These are phyloP conservation scores for Suhomyces kunorum DNA, from an alignment of 1,139 yeast genomes.

Conservation along the genomic window DNA sequence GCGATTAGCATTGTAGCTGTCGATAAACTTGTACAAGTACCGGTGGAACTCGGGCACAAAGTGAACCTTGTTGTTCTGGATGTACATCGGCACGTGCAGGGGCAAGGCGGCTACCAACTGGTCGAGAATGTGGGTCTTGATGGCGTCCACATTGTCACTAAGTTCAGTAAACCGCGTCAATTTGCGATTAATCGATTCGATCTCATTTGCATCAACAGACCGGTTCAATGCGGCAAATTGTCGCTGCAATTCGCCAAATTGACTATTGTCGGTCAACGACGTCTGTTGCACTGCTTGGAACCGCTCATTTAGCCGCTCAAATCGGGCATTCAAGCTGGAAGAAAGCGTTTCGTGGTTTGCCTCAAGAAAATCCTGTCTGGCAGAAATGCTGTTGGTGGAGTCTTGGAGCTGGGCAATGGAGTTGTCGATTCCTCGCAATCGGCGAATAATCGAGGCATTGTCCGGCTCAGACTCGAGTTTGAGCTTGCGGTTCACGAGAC, in stretches of 20 bases:
- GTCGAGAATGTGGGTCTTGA: slow-evolving; percentile 25
- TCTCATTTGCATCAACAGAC: slow-evolving; percentile 16
- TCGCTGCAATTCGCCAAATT: slow-evolving; percentile 15
- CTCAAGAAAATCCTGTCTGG: slow-evolving; percentile 21
- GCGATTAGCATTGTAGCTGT: slow-evolving; percentile 26
- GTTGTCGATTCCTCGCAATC: background rate
- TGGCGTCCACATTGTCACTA: slow-evolving; percentile 21
- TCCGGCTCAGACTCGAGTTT: background rate
- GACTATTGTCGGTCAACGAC: slow-evolving; percentile 11
- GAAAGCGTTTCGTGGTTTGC: slow-evolving; percentile 20
- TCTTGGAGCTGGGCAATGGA: slow-evolving; percentile 15
- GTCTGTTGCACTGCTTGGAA: slow-evolving; percentile 20
- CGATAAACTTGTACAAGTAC: slow-evolving; percentile 38
- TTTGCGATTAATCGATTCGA: slow-evolving; percentile 24
- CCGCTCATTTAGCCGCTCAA: slow-evolving; percentile 21
- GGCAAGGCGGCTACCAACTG: slow-evolving; percentile 31
- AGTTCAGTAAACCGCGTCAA: slow-evolving; percentile 21
- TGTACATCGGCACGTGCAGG: slow-evolving; percentile 34
- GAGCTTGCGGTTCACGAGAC: background rate
- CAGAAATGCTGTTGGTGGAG: slow-evolving; percentile 14
- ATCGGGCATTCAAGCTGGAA: slow-evolving; percentile 18
- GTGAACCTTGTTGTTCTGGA: slow-evolving; percentile 38
- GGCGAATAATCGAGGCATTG: background rate
- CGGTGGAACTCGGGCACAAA: slow-evolving; percentile 44
- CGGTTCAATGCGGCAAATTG: slow-evolving; percentile 12